phyloP scores from a whole-genome alignment of 768 basidiomycete genomes.

The Rhodotorula babjevae region DNA sequence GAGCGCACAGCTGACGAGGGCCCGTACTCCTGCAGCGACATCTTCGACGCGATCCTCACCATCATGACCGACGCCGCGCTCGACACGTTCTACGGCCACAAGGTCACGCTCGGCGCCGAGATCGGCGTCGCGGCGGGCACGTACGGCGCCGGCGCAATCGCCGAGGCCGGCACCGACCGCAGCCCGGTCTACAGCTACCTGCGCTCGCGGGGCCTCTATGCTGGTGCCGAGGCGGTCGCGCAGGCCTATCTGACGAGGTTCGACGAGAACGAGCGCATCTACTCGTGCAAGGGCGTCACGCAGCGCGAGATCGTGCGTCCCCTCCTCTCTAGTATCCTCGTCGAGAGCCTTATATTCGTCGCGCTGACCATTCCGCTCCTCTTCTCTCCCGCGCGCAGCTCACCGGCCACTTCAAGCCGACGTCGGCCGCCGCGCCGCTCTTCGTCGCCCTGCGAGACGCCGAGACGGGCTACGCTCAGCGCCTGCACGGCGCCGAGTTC shows the following conservation, averaged over 20 bases:
- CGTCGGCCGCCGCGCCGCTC: slow-evolving; percentile 23
- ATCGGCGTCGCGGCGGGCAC: slow-evolving; percentile 40
- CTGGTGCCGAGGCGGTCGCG: slow-evolving; percentile 37
- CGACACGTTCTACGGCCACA: slow-evolving; percentile 36
- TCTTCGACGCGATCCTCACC: slow-evolving; percentile 38
- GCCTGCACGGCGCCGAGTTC: slow-evolving; percentile 14
- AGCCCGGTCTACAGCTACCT: slow-evolving; percentile 37
- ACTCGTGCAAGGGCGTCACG: slow-evolving; percentile 9
- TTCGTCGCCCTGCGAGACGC: slow-evolving; percentile 37
- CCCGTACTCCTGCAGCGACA: not conserved
- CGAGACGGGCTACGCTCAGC: slow-evolving; percentile 39
- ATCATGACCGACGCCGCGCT: slow-evolving; percentile 36
- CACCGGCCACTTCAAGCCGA: slow-evolving; percentile 39
- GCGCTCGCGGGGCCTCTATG: slow-evolving; percentile 38
- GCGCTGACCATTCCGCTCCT: not conserved
- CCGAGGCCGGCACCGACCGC: slow-evolving; percentile 28
- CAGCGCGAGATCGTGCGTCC: slow-evolving; percentile 14
- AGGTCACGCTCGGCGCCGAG: slow-evolving; percentile 27
- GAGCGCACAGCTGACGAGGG: too few species aligned
- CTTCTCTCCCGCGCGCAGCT: not conserved
- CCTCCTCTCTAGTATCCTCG: not conserved
- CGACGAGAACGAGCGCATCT: slow-evolving; percentile 32
- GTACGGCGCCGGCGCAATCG: slow-evolving; percentile 38
- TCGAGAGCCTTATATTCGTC: too few species aligned
- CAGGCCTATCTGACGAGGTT: slow-evolving; percentile 23